Evolutionary conservation across 192 early-diverging fungal genomes (phyloP), one percentile per base, ranked within the genome.

Genomic region (Podochytrium sp.): DNA sequence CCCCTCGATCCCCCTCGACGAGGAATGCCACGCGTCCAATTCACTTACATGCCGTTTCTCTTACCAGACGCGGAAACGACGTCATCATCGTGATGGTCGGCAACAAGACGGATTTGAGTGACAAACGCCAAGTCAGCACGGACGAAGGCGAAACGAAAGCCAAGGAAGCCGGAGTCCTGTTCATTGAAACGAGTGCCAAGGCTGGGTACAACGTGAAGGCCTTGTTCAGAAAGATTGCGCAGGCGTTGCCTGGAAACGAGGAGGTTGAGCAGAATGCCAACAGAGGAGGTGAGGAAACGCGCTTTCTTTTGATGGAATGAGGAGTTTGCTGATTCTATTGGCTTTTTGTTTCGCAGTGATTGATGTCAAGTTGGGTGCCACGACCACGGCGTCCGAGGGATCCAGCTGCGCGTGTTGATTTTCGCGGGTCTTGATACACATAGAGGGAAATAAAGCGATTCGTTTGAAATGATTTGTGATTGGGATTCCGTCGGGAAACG

Each of bases 171-270:
- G 94, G 93, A 59, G 95, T 96, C 51, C 92, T 99, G 92, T 99
- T 96, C 81, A 98, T 99, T 76, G 97, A 99, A 79, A 99, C 97
- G n/a, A 92, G 90, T 69, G 97, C 97, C 52, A 99, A 99, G 81
- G 95, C 94, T 12, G 97, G 96, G 27, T 95, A 98, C 79, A 99
- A 99, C 79, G 96, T 99, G 35, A 99, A 99, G 85, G 91, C 91
- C 1, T 84, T 99, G 58, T 99, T 99, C 80, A 90, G 92, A 68
- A 96, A 95, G 78, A 97, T 99, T 78, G 97, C 96, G 1, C 94
- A 96, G 66, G 92, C 94, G 25, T 78, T 96, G 38, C 92, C 92
- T 7, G 94, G 95, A 3, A 91, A 92, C 85, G 95, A 98, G 4
- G 52, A 79, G 5, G n/a, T 4, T 29, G 39, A 2, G 33, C 32